Base-by-base conservation (phyloP, 495 filamentous ascomycete genomes). In the Daldinia grandis region DNA sequence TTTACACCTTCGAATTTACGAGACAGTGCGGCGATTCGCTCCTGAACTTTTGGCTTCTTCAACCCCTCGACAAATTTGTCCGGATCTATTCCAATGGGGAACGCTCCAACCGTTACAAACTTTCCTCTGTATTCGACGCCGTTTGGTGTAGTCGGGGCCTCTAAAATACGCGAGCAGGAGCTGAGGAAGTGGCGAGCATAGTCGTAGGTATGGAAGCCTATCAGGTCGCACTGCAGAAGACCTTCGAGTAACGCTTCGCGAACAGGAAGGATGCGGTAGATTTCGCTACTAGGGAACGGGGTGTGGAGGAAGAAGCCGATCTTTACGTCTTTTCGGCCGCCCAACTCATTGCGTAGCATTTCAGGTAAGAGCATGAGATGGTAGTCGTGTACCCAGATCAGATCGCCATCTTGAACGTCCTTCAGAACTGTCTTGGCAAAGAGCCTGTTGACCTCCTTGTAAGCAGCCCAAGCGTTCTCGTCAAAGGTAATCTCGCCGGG, bases 371-470 rank as follows among this genome's bases (percentile, higher is more conserved):
- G 87, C 92, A 98, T 95, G 56, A 97, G 82, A 79, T 98, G 95
- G 77, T 97, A 98, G 78, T 98, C 95, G 76, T 98, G 95, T 0
- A 98, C 90, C 95, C 95, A 98, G 74, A 98, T 90, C 47, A 97
- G 76, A 70, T 94, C 92, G 40, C 92, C 93, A 58, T 91, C 88
- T 68, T 90, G 83, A 0, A 93, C 90, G 66, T 91, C 86, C 55
- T 88, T 85, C 7, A 88, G 85, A 60, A 98, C 86, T 0, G 87
- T 84, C 78, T 92, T 90, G 21, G 95, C 95, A 71, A 98, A 98
- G 15, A 93, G 77, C 49, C 88, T 86, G 73, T 97, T 98, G 19
- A 94, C 94, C 66, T 93, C 88, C 55, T 85, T 84, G 83, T 98
- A 98, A 40, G 93, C 93, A 21, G 88, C 81, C 94, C 95, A 97